Conservation (phyloP, 106 monocot species). For the Allium cepa region DNA sequence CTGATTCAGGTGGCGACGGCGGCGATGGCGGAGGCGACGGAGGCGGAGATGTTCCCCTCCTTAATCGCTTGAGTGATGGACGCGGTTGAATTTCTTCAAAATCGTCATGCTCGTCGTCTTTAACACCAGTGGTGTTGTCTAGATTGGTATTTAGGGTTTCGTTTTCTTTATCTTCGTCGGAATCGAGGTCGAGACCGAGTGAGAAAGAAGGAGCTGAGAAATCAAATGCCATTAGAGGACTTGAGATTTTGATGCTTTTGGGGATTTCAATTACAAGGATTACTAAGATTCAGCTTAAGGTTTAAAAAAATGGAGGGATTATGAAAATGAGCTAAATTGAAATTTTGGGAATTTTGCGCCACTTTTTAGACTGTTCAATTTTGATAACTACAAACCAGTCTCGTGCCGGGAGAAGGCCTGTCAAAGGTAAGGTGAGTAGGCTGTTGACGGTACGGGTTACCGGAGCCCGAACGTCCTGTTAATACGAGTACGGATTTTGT, state of each 20-base stretch:
- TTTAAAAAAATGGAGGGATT: constrained; percentile 3
- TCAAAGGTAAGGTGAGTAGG: too few species aligned
- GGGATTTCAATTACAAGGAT: neutral
- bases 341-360: constrained; percentile 1
- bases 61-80: constrained; percentile 1
- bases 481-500: too few species aligned
- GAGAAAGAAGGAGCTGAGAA: constrained; percentile 26
- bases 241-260: too few species aligned
- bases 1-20: neutral
- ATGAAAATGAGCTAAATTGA: neutral
- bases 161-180: neutral
- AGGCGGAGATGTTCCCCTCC: neutral
- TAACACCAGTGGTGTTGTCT: neutral
- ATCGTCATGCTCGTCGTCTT: neutral
- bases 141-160: constrained; percentile 9
- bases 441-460: too few species aligned
- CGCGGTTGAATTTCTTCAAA: neutral
- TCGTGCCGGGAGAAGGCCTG: too few species aligned
- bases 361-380: neutral
- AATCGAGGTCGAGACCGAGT: constrained; percentile 17
- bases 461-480: too few species aligned
- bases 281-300: too few species aligned
- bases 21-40: neutral
- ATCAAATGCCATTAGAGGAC: constrained; percentile 1
- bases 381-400: too few species aligned